Evolutionary conservation across 2,329 filamentous ascomycete genomes (phyloP), one percentile per base, ranked within the genome.

Genomic region (Geosmithia flava): DNA sequence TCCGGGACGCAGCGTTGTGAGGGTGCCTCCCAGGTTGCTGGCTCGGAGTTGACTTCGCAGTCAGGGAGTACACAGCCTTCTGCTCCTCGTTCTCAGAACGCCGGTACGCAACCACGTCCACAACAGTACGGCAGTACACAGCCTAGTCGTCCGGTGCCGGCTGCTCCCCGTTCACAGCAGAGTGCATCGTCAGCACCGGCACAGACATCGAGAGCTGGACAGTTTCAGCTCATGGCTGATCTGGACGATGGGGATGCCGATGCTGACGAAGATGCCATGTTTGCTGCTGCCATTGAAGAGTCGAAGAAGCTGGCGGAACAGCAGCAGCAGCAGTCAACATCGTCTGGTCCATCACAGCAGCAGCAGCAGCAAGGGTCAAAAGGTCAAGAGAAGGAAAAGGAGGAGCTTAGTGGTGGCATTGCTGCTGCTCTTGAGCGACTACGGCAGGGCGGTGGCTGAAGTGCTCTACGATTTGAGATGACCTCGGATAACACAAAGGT

Each of bases 341-440:
- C 20, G 19, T 43, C 42, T 23, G 19, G 5, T 27, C 8, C 23
- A 5, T 27, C 23, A 17, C 43, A 23, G 33, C 44, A 39, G 5
- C 4, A 29, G 19, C 10, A 37, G 5, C 4, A 29, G 19, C 10
- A 37, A 37, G 33, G 3, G 13, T 27, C 13, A 27, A 40, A 3
- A 16, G 20, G 19, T 27, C 17, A 23, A 20, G 41, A 40, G 23
- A 44, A 15, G 33, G 33, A 13, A 5, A 37, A 37, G 33, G 48
- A 75, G 5, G 62, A 70, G 30, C 62, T 83, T 5, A 71, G 71
- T 51, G 76, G 71, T 44, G 78, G 80, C 2, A 64, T 84, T 44
- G 77, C 79, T 44, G 77, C 76, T 30, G 80, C 80, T 16, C 58
- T 84, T 51, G 78, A 78, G 7, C 80, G 67, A 53, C 60, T 84